Percentiles rank a stretch among this genome's conserved stretches.
These are phyloP conservation scores for Cyberlindnera amylophila DNA, from an alignment of 805 yeast species.

Conservation along the genomic window DNA sequence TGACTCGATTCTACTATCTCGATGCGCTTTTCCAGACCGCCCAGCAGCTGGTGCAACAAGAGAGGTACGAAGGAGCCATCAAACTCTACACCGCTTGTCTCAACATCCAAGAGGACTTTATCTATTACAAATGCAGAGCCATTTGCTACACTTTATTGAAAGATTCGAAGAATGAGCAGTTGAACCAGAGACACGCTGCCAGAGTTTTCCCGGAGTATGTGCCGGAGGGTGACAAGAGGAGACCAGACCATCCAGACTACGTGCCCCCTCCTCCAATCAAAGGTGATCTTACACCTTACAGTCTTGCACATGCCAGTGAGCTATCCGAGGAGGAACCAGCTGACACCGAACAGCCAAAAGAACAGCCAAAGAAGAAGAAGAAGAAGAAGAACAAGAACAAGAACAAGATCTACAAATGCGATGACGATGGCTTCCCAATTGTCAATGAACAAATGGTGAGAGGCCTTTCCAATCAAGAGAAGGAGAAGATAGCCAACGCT, in stretches of 20 bases:
- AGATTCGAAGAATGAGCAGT: too few relatives aligned
- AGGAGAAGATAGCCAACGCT: constrained; percentile 1
- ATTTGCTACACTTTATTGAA: background rate
- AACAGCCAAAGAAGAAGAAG: background rate
- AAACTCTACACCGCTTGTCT: background rate
- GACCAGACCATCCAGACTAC: too few relatives aligned
- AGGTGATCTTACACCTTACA: background rate
- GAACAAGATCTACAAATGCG: background rate
- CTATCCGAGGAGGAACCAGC: background rate
- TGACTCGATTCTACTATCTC: background rate
- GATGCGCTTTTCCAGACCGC: background rate
- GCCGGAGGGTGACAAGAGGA: too few relatives aligned
- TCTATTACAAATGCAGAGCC: background rate
- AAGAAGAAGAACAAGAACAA: background rate
- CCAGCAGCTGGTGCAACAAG: background rate
- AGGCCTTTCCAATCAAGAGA: background rate
- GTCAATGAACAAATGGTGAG: background rate
- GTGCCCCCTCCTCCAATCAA: too few relatives aligned
- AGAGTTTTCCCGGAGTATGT: too few relatives aligned
- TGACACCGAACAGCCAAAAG: background rate
- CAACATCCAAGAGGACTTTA: background rate
- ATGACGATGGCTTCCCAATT: background rate
- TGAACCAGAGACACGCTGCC: too few relatives aligned
- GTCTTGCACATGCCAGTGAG: background rate
- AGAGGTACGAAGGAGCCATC: background rate